Evolutionary conservation across 768 basidiomycete species (phyloP), one percentile per base, ranked within the genome.

Genomic region (Lyophyllum decastes): DNA sequence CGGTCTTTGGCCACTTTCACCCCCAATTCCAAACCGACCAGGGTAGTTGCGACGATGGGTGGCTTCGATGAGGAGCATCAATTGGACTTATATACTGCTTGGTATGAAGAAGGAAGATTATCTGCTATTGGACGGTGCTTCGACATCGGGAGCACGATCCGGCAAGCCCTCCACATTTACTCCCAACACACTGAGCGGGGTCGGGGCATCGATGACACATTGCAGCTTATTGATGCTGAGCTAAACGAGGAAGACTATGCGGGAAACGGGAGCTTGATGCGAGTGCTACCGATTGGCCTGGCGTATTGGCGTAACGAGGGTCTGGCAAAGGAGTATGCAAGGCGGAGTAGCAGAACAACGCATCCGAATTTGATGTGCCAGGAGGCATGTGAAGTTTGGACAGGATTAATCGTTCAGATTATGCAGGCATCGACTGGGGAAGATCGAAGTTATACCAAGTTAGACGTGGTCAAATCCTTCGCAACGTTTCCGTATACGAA

Each of bases 211-310:
- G 57, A 60, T n/a, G 44, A 59, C 2, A 71, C 70, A 3, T 64
- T 79, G 0, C 40, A 52, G 33, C 48, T 53, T 14, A 76, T 82
- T 54, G 64, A 64, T 14, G 57, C 56, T 3, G 54, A 68, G n/a
- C 58, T 80, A 16, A 52, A 58, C n/a, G 64, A 59, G 1, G 64
- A 71, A 2, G 38, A 54, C 0, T 73, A 55, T 54, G 68, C 69
- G 21, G 76, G 76, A 11, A 80, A 79, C 60, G 79, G 77, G 11
- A 78, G 76, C 52, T 64, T 82, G 38, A 76, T 80, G 76, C 75
- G 81, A n/a, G 66, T 81, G 35, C 55, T 79, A 5, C 78, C 80
- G 6, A 64, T 81, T 1, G 76, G 73, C 0, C 67, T 82, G 22
- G 71, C 74, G 22, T 80, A 78, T 58, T 78, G 75, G 75, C 65